Percentiles rank a stretch among this genome's conserved stretches.
These are phyloP conservation scores for Ambrosia artemisiifolia DNA, from an alignment of 129 eudicot species.

Conservation along the genomic window DNA sequence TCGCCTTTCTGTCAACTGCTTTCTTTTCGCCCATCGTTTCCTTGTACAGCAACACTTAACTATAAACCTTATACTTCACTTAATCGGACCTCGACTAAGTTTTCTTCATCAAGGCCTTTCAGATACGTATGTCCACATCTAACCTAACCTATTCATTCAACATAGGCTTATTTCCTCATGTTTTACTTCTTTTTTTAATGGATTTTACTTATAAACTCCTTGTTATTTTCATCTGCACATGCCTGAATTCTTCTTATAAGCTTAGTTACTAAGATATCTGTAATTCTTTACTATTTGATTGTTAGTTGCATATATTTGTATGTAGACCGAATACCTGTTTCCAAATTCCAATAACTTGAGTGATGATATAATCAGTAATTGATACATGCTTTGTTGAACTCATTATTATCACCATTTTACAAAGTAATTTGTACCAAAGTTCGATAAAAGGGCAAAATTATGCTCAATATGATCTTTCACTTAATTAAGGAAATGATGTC, in stretches of 20 bases:
- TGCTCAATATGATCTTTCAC: neutral
- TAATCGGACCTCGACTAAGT: constrained; percentile 1
- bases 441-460: neutral
- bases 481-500: neutral
- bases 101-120: constrained; percentile 23
- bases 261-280: neutral
- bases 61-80: constrained; percentile 10
- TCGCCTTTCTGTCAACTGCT: constrained; percentile 21
- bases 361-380: neutral
- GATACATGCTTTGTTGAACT: neutral
- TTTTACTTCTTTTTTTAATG: neutral
- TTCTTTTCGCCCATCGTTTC: constrained; percentile 26
- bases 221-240: neutral
- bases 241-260: neutral
- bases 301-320: neutral
- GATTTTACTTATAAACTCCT: neutral
- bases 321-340: neutral
- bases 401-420: neutral
- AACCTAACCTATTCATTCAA: neutral
- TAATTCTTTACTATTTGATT: neutral
- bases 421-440: too few relatives aligned
- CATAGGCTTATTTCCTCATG: neutral
- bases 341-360: neutral
- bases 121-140: constrained; percentile 31
- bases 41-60: constrained; percentile 24